A percentile compares a stretch with the other conserved stretches of the same genome.
These are phyloP conservation scores for Chlorella vulgaris DNA, from an alignment of 139 green algal species.

Conservation along the genomic window DNA sequence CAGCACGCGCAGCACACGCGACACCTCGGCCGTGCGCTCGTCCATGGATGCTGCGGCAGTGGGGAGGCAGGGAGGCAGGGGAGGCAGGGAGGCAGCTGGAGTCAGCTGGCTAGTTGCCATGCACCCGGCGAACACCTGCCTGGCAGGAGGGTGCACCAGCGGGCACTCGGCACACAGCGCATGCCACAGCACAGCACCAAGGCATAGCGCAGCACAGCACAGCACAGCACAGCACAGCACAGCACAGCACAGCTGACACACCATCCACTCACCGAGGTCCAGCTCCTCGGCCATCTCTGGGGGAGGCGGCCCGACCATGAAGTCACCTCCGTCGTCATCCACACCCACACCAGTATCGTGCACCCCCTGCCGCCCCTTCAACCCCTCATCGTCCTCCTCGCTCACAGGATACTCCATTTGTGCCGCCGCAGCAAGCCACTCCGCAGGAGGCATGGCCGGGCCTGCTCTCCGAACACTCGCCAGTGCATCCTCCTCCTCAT, in stretches of 20 bases:
- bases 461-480: slow-evolving; percentile 48
- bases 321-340: slow-evolving; percentile 43
- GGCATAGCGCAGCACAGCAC: too few relatives aligned
- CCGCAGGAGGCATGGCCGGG: slow-evolving; percentile 58
- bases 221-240: too few relatives aligned
- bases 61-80: background rate
- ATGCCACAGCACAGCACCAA: too few relatives aligned
- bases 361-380: too few relatives aligned
- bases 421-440: slow-evolving; percentile 64
- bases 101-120: too few relatives aligned
- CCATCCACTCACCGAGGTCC: slow-evolving; percentile 45
- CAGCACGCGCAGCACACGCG: slow-evolving; percentile 59
- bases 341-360: background rate
- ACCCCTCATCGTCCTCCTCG: slow-evolving; percentile 13
- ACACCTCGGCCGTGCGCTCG: slow-evolving; percentile 54
- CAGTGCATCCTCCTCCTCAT: background rate
- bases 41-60: slow-evolving; percentile 45
- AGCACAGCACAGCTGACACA: too few relatives aligned
- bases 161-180: too few relatives aligned
- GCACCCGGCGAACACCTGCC: too few relatives aligned
- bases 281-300: slow-evolving; percentile 70
- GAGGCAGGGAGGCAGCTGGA: background rate
- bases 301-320: slow-evolving; percentile 71
- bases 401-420: slow-evolving; percentile 26
- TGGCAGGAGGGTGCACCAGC: background rate